Conservation (phyloP, 192 early-diverging fungal genomes). For the Backusella liffmaniae region DNA sequence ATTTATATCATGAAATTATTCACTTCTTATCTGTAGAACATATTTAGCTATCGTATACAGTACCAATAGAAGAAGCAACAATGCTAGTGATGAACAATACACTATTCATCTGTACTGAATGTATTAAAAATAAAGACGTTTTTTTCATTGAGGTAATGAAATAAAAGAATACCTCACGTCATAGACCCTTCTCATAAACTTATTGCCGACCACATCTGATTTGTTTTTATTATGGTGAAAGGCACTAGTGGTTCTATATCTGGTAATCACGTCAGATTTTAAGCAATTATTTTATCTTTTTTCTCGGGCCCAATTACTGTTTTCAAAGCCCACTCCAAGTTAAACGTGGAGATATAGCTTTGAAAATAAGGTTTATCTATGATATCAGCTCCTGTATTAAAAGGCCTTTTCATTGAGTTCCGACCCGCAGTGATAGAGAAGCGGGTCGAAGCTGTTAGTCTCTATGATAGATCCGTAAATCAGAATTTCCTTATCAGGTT, state of each 20-base stretch:
- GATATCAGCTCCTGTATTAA: not conserved
- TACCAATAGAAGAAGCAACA: not conserved
- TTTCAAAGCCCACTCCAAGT: not conserved
- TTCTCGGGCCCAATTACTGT: not conserved
- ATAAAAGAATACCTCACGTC: no score
- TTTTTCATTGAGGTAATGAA: no score
- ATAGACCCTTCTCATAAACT: no score
- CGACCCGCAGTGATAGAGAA: slow-evolving; percentile 1
- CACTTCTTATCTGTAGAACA: not conserved
- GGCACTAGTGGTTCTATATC: not conserved
- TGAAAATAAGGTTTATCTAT: not conserved
- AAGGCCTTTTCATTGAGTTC: not conserved
- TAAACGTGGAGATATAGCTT: not conserved
- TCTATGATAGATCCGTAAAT: not conserved
- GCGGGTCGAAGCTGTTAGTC: not conserved
- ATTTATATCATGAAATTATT: not conserved
- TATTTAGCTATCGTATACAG: not conserved
- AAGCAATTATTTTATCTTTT: not conserved
- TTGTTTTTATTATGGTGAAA: no score
- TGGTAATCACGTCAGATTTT: not conserved
- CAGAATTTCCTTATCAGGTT: not conserved
- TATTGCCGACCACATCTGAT: no score
- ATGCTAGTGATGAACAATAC: no score
- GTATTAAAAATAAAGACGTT: not conserved
- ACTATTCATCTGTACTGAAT: not conserved